A percentile compares a stretch with the other conserved stretches of the same genome.
Evolutionary conservation across 169 alveolate species (phyloP).

Genomic region (Plasmodium fragile): DNA sequence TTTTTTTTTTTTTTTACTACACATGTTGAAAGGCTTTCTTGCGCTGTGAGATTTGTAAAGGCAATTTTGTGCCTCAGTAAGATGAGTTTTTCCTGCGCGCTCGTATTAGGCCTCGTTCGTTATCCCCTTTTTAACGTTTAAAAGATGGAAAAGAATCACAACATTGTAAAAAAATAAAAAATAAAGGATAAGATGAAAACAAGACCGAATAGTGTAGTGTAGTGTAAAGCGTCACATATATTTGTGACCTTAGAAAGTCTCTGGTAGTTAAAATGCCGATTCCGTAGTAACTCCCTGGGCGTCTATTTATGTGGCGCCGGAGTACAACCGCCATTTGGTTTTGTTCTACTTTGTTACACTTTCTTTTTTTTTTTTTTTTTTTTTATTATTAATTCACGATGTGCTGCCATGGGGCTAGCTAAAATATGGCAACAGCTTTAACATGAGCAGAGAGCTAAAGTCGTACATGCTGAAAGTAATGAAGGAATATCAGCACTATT

Average conservation of each 20-base stretch:
- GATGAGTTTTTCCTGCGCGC: background rate
- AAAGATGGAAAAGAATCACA: constrained; percentile 70
- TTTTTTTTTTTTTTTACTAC: constrained; percentile 6
- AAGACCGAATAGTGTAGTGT: background rate
- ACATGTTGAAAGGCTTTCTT: constrained; percentile 10
- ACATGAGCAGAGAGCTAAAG: constrained; percentile 44
- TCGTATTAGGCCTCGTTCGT: background rate
- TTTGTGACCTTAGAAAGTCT: background rate
- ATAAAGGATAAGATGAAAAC: background rate
- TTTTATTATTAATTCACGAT: background rate
- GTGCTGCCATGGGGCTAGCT: constrained; percentile 2
- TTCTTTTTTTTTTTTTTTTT: constrained; percentile 6
- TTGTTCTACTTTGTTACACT: background rate
- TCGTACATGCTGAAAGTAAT: constrained; percentile 57
- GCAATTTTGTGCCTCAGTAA: background rate
- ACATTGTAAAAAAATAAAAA: constrained; percentile 45
- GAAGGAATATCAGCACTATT: constrained; percentile 53
- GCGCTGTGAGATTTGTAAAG: background rate
- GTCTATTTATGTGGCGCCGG: background rate
- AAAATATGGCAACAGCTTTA: constrained; percentile 52
- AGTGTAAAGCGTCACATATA: background rate
- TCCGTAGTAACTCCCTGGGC: background rate
- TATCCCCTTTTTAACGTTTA: background rate
- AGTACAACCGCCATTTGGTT: background rate
- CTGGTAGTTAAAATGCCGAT: background rate